phyloP scores from a whole-genome alignment of 805 yeast species.

The Torulaspora microellipsoides region DNA sequence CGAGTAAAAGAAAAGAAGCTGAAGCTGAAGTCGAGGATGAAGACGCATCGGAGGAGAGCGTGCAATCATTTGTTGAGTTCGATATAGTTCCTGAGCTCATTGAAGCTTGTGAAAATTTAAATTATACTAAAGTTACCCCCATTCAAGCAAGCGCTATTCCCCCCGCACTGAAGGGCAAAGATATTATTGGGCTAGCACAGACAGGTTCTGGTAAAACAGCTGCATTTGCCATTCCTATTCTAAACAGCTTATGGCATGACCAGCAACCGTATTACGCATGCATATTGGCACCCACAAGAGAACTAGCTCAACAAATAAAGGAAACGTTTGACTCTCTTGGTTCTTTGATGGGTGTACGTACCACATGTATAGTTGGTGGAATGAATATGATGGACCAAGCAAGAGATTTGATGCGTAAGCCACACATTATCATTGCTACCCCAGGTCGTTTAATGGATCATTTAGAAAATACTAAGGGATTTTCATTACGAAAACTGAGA shows the following conservation, averaged over 20 bases:
- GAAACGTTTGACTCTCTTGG: slow-evolving; percentile 96
- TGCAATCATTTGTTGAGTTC: slow-evolving; percentile 48
- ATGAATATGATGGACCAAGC: slow-evolving; percentile 99
- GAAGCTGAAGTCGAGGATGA: slow-evolving; percentile 7
- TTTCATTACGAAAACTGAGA: slow-evolving; percentile 69
- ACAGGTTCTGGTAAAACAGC: slow-evolving; percentile 99
- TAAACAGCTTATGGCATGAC: slow-evolving; percentile 85
- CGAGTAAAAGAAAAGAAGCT: slow-evolving; percentile 14
- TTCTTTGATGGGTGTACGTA: slow-evolving; percentile 82
- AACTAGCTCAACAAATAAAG: slow-evolving; percentile 80
- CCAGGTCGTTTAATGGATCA: slow-evolving; percentile 95
- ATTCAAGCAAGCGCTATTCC: slow-evolving; percentile 92
- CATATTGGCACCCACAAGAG: slow-evolving; percentile 83
- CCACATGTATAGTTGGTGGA: slow-evolving; percentile 91
- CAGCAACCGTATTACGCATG: slow-evolving; percentile 86
- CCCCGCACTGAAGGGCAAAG: slow-evolving; percentile 83
- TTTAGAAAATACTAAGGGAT: slow-evolving; percentile 87
- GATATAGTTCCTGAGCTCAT: slow-evolving; percentile 72
- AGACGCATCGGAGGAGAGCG: slow-evolving; percentile 23
- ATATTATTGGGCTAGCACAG: slow-evolving; percentile 92
- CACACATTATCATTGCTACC: slow-evolving; percentile 92
- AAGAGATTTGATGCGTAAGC: slow-evolving; percentile 85
- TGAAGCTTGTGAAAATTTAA: slow-evolving; percentile 71
- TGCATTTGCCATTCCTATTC: slow-evolving; percentile 93
- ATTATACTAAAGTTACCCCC: slow-evolving; percentile 83